phyloP scores from a whole-genome alignment of 352 stramenopile species.

The Globisporangium irregulare region DNA sequence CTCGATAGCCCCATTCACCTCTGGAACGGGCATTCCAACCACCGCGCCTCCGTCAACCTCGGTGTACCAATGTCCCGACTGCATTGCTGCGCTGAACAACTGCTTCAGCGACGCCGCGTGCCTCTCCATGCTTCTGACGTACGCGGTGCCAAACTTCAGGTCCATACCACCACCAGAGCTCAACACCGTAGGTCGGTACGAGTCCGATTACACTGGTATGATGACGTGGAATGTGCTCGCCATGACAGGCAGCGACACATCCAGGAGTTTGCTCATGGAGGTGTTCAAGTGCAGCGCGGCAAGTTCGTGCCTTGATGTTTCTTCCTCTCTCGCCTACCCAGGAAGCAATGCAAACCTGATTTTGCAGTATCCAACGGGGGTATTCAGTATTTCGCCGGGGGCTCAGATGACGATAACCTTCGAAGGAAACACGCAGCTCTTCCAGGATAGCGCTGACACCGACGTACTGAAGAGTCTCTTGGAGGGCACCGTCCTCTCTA shows the following conservation, averaged over 20 bases:
- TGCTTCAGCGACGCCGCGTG: neutral
- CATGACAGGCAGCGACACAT: neutral
- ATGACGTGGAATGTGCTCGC: neutral
- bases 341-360: neutral
- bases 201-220: neutral
- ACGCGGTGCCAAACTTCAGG: neutral
- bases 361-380: neutral
- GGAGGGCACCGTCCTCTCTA: neutral
- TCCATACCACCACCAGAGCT: neutral
- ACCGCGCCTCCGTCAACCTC: neutral
- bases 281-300: conserved; percentile 2
- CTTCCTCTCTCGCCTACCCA: neutral
- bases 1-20: neutral
- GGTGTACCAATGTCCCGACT: neutral
- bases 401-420: conserved; percentile 5
- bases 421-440: neutral
- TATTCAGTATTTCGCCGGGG: neutral
- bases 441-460: neutral
- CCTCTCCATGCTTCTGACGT: neutral
- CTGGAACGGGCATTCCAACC: neutral
- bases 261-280: conserved; percentile 8
- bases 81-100: neutral
- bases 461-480: neutral
- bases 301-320: neutral
- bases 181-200: neutral